Evolutionary conservation across 306 rosid genomes (phyloP), one percentile per base, ranked within the genome.

Genomic region (Citrullus colocynthis): DNA sequence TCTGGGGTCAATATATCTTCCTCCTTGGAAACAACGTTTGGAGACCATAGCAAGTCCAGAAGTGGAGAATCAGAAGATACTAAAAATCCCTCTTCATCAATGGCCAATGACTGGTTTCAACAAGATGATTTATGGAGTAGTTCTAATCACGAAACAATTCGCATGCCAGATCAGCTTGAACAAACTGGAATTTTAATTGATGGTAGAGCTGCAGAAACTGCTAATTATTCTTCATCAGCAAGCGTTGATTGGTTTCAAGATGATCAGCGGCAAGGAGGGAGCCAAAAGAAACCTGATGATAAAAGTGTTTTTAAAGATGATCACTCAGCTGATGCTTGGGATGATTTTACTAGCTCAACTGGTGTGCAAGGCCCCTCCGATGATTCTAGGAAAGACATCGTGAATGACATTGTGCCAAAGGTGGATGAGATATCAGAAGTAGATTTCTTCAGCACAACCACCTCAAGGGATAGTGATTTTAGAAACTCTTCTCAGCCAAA

Each of bases 271-370:
- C 86, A 74, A 79, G 77, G 74, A 45, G 83, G 80, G 83, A 76
- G 62, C 70, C 75, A 81, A 61, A 86, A 86, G 67, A 80, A 79
- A 60, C 82, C 82, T 60, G 85, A 72, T 81, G 36, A 76, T 39
- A 60, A 55, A 78, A 78, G 78, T 79, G 78, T 62, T 64, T 80
- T 75, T 73, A 83, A 76, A 52, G 83, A 73, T 70, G 78, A 82
- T 0, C 84, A 80, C 78, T 81, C 89, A 42, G 85, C 86, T 80
- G 91, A 89, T 78, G 84, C 52, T n/a, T 90, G 93, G 96, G 84
- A 86, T 84, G 89, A 59, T 83, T 87, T 90, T 80, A 61, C 88
- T 34, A 83, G 86, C 85, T 85, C 76, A 28, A 66, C 89, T 80
- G 74, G 80, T 72, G 74, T 54, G 30, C 86, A 74, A 67, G 85